Percentiles rank a stretch among this genome's conserved stretches.
phyloP scores from a whole-genome alignment of 257 asterid species.

The Solanum appendiculatum region DNA sequence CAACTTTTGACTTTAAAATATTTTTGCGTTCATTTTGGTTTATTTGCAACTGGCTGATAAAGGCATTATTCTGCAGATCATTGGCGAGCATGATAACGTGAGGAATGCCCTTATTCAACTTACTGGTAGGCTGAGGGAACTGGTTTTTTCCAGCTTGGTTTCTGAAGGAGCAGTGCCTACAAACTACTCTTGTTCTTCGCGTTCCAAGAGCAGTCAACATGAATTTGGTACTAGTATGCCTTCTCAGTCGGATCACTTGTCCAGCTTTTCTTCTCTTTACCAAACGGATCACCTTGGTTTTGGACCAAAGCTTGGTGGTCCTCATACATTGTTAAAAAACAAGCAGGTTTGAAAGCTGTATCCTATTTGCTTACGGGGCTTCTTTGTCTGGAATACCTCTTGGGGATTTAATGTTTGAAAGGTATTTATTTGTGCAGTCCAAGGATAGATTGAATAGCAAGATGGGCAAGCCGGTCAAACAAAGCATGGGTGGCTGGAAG shows the following conservation, averaged over 20 bases:
- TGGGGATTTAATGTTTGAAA: background rate
- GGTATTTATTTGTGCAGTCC: slow-evolving; percentile 7
- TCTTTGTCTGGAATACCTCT: background rate
- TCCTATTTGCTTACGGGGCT: background rate
- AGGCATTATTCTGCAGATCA: slow-evolving; percentile 23
- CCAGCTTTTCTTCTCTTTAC: slow-evolving; percentile 16
- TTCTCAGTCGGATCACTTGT: slow-evolving; percentile 7
- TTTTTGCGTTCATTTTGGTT: background rate
- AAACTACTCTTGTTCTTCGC: background rate
- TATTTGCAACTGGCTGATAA: background rate
- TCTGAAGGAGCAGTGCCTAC: slow-evolving; percentile 13
- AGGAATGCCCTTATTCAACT: slow-evolving; percentile 44
- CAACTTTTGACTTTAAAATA: background rate
- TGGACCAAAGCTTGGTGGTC: slow-evolving; percentile 13
- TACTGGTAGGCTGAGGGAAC: slow-evolving; percentile 46
- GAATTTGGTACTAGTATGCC: slow-evolving; percentile 3
- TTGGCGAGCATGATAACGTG: slow-evolving; percentile 40
- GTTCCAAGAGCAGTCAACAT: slow-evolving; percentile 10
- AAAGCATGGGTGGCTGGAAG: slow-evolving; percentile 2
- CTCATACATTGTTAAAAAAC: slow-evolving; percentile 9
- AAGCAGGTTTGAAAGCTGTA: slow-evolving; percentile 13
- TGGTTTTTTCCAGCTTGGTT: slow-evolving; percentile 18
- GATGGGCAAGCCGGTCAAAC: background rate
- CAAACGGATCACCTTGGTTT: slow-evolving; percentile 26
- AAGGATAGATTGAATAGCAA: slow-evolving; percentile 5